Base-by-base conservation (phyloP, 1,284 basidiomycete species). In the Anthracocystis setariae region DNA sequence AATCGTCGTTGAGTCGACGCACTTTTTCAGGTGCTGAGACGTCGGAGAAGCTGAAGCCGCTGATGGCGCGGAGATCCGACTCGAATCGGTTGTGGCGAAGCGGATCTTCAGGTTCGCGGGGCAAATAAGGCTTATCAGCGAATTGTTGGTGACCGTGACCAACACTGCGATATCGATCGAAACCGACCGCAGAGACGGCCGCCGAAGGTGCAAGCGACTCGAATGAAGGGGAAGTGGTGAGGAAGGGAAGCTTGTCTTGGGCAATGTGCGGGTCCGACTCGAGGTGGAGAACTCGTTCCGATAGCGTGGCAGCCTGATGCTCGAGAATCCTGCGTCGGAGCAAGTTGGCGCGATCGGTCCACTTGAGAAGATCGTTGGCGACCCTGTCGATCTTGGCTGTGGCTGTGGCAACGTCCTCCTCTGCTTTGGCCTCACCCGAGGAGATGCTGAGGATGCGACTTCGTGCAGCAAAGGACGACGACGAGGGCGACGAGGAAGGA, bases 231-330 rank as follows among this genome's bases (percentile, higher is more conserved):
- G 70, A 73, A 18, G 64, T 17, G 23, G 64, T 53, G 38, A 73
- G 53, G 50, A 58, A 59, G 4, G 70, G 64, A 13, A 64, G 42
- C 49, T 62, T 63, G 21, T 65, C 62, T 24, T 72, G 63, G 42
- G 61, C 54, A 32, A 62, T 42, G 23, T 64, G 58, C 5, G 56
- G 70, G 40, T 73, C 59, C 20, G 54, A 56, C 40, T 77, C 76
- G 44, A 77, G 65, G n/a, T 39, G 45, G 2, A 61, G 51, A 9
- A 78, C 61, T 5, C 77, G 73, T 13, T 63, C 54, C 13, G 70
- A 66, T 7, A 78, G 70, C 13, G 73, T 65, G 37, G 63, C 70
- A 8, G 75, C 72, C 45, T 77, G 73, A 35, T 78, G 77, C 47
- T 78, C 74, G 24, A 77, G 70, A 8, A 78, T 50, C 44, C 40